Base-by-base conservation (phyloP, 192 early-diverging fungal species). In the Coemansia sp. region DNA sequence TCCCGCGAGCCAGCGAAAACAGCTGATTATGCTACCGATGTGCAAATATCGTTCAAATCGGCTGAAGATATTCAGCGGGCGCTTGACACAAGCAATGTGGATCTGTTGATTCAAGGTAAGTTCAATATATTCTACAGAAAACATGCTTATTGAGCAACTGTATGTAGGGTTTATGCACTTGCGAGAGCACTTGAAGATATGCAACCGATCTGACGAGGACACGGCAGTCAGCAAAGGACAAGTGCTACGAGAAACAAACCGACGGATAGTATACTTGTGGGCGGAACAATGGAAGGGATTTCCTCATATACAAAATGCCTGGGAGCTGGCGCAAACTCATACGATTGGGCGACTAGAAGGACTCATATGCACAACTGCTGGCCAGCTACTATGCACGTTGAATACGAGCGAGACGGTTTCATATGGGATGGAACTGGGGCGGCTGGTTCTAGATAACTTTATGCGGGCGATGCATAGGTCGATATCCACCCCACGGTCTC, bases 101-200 rank as follows among this genome's bases (percentile, higher is more conserved):
- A 78, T 48, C 60, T 78, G 44, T 52, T 78, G 11, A 61, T 78
- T 15, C 74, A 78, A 66, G 74, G 71, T 74, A 68, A 68, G 71
- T 21, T 36, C 8, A 19, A 12, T 41, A 41, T 12, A 10, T 39
- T 10, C 38, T 39, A 26, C 23, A 26, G 23, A 35, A 35, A 9
- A 35, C 33, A 35, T 35, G 33, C 33, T 35, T 6, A 35, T 10
- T 35, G 33, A 35, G 7, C 7, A 35, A 6, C 10, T 35, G 33
- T 35, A 7, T 35, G 10, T 74, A 74, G 71, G 74, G 13, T 58
- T 72, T 48, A 72, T 49, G 57, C 69, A 79, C 33, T 44, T 73
- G 8, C 65, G 70, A 26, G 76, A 79, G 58, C 76, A 79, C 26
- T 45, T 79, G 12, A 63, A 55, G 36, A 57, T 72, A n/a, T 79